Evolutionary conservation across 148 eudicot genomes (phyloP).

Genomic region (Chenopodium quinoa): DNA sequence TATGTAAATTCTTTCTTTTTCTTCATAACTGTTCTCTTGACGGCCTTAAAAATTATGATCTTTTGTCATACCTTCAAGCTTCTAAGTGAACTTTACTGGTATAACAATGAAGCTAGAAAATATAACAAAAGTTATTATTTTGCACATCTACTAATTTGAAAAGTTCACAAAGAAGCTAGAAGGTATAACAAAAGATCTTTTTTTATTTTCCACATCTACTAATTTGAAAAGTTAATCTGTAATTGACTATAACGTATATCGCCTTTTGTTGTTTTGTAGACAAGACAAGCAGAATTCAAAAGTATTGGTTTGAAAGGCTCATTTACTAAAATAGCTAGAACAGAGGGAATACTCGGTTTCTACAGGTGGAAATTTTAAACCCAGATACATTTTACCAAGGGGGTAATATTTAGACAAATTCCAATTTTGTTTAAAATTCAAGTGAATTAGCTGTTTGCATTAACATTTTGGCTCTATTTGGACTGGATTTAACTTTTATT

Average conservation of each 20-base stretch:
- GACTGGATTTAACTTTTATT: neutral
- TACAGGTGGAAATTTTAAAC: slow-evolving; percentile 52
- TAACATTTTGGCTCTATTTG: neutral
- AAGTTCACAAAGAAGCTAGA: neutral
- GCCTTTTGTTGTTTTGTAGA: slow-evolving; percentile 42
- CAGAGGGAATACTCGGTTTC: slow-evolving; percentile 83
- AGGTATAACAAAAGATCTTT: neutral
- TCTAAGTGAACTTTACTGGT: neutral
- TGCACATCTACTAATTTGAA: neutral
- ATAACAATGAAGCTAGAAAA: neutral
- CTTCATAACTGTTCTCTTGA: neutral
- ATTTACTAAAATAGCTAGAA: slow-evolving; percentile 59
- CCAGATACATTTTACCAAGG: neutral
- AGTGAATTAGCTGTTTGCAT: neutral
- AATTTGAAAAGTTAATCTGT: neutral
- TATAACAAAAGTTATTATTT: neutral
- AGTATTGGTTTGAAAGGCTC: slow-evolving; percentile 77
- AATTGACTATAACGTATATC: neutral
- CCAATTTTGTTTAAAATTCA: neutral
- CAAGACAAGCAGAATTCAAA: slow-evolving; percentile 77
- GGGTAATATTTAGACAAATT: neutral
- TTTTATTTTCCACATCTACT: neutral
- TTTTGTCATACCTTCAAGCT: too few relatives aligned
- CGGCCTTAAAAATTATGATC: neutral
- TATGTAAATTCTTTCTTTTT: neutral